Base-by-base conservation (phyloP, 1,139 yeast genomes). In the Ogataea hybrid region DNA sequence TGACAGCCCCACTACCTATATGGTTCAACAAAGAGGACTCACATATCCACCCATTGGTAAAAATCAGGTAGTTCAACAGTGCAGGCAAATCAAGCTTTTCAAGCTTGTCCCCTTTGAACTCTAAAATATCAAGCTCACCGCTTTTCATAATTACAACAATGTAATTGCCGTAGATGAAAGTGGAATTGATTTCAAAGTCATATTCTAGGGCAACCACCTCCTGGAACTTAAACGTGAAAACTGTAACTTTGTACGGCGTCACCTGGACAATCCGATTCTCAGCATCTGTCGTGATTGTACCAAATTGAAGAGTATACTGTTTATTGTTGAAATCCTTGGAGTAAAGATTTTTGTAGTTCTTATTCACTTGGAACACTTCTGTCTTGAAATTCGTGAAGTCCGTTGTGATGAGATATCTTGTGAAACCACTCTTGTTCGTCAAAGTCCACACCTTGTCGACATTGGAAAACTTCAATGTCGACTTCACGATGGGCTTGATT, bases 361-460 rank as follows among this genome's bases (percentile, higher is more conserved):
- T 81, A 39, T 75, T 75, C 43, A 87, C 80, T 47, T 79, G 79
- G 58, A 86, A 89, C 34, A 87, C 77, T 54, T 84, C 89, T 11
- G 90, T 82, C 52, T 81, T 83, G 37, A 65, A 68, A 49, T 78
- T 78, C 11, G 70, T 63, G 39, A 77, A 77, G 58, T 84, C 90
- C 0, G 95, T 85, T 0, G 95, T 85, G 22, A 89, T 71, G 44
- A 89, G 68, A 58, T 75, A 88, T 53, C 74, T 75, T 34, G 74
- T 70, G 37, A 68, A 66, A 7, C 53, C 61, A 16, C 53, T 51
- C 39, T 63, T 62, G 45, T 73, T 70, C 47, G 70, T 64, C 28
- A 82, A 61, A 31, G 87, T 83, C 86, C 92, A 84, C 60, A 88
- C 75, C 52, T 86, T 77, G 46, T 84, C 81, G 27, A 86, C 79